A percentile compares a stretch with the other conserved stretches of the same genome.
phyloP scores from a whole-genome alignment of 2,329 filamentous ascomycete species.

The Ilyonectria mors-panacis region DNA sequence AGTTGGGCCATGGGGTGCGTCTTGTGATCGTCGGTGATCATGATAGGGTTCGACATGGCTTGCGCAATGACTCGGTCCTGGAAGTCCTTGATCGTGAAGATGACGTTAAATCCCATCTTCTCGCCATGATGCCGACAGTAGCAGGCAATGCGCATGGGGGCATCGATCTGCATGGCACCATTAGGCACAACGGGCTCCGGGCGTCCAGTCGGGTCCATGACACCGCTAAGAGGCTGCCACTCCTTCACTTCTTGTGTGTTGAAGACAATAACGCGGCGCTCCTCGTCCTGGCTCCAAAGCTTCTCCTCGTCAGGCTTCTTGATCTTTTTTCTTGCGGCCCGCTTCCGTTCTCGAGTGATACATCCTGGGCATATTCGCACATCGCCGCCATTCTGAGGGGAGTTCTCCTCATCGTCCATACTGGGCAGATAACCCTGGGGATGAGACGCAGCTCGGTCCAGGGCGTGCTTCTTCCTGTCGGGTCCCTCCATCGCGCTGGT shows the following conservation, averaged over 20 bases:
- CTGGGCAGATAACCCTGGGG: conserved; percentile 55
- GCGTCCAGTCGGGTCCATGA: conserved; percentile 60
- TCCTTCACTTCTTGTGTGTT: conserved; percentile 91
- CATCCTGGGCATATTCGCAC: conserved; percentile 94
- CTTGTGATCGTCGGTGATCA: conserved; percentile 99
- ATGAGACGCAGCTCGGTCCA: conserved; percentile 67
- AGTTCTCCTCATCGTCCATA: conserved; percentile 74
- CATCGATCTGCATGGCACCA: conserved; percentile 82
- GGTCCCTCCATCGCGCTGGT: conserved; percentile 90
- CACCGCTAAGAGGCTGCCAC: conserved; percentile 76
- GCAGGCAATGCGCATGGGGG: conserved; percentile 96
- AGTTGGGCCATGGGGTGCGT: conserved; percentile 69
- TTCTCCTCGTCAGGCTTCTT: conserved; percentile 95
- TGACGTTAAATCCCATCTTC: conserved; percentile 92
- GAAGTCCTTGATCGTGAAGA: conserved; percentile 93
- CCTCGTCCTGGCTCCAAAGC: conserved; percentile 85
- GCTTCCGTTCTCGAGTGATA: conserved; percentile 90
- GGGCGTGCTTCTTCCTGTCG: conserved; percentile 75
- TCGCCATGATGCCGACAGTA: conserved; percentile 97
- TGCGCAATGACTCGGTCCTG: conserved; percentile 85
- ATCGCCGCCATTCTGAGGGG: conserved; percentile 90
- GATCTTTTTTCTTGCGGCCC: conserved; percentile 91
- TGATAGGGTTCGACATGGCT: conserved; percentile 87
- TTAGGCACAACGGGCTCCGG: conserved; percentile 64
- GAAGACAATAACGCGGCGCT: conserved; percentile 88